These are phyloP conservation scores for Kitagawia praeruptora DNA, from an alignment of 129 eudicot genomes.

Conservation along the genomic window DNA sequence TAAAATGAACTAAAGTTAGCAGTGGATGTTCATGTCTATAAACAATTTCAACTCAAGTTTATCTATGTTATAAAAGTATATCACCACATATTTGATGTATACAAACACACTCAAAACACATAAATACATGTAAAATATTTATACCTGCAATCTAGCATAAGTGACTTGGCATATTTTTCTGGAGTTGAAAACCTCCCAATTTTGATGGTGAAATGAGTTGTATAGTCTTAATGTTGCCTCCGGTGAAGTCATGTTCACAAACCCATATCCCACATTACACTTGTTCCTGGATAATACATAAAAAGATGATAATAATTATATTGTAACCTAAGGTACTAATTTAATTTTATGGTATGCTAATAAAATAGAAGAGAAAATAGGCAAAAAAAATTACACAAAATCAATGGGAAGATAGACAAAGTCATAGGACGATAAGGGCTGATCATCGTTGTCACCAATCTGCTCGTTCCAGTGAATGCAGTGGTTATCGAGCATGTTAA, in stretches of 20 bases:
- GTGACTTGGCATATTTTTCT: conserved; percentile 86
- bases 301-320: neutral
- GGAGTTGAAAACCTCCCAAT: conserved; percentile 96
- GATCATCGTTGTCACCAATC: conserved; percentile 32
- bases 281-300: conserved; percentile 44
- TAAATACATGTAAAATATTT: neutral
- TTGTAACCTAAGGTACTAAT: neutral
- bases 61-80: too few species aligned
- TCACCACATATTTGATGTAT: too few species aligned
- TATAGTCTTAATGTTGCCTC: conserved; percentile 73
- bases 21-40: too few species aligned
- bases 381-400: conserved; percentile 37
- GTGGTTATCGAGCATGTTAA: conserved; percentile 97
- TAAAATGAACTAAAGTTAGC: too few species aligned
- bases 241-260: conserved; percentile 92
- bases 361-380: neutral
- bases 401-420: conserved; percentile 93
- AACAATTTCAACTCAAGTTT: too few species aligned
- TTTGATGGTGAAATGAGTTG: conserved; percentile 69
- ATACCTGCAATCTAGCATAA: conserved; percentile 89
- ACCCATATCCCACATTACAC: conserved; percentile 96
- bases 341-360: too few species aligned
- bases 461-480: conserved; percentile 88
- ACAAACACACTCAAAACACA: too few species aligned
- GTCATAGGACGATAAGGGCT: conserved; percentile 76